Base-by-base conservation (phyloP, 2,329 filamentous ascomycete species). In the Zymoseptoria pseudotritici region DNA sequence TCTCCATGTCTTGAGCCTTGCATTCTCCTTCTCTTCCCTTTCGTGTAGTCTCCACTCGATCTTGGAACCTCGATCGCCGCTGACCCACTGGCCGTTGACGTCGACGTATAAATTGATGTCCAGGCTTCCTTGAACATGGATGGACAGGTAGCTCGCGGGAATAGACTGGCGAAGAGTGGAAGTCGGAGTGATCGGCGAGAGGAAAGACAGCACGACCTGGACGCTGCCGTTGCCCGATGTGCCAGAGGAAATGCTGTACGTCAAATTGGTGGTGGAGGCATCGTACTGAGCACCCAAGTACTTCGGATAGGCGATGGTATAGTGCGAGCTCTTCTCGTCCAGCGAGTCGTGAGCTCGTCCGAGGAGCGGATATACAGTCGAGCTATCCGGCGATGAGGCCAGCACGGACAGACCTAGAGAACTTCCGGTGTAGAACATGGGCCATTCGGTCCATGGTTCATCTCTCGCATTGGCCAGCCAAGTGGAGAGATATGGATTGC, bases 401-500 rank as follows among this genome's bases (percentile, higher is more conserved):
- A 89, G 78, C 55, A 89, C 74, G 6, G 83, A 81, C 64, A 89
- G 81, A 51, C 86, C 86, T 58, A 88, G 80, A 71, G 87, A 81
- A 68, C 85, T 79, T 36, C 89, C 88, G 6, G 87, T 89, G 80
- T 86, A 92, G 73, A 92, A 91, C 73, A 93, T 93, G 22, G 91
- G 91, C 91, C 91, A 96, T 75, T 84, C 83, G 57, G 85, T 82
- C 90, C 90, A 95, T 1, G 91, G 91, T 53, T 81, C 81, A 58
- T 87, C 82, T 66, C 91, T 82, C 50, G 90, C 89, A 73, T 83
- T 81, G 54, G 80, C 79, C 59, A 90, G 77, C 80, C 73, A 82
- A 68, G 78, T 79, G 58, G 77, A 80, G 58, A 81, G 70, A 66
- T 81, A 81, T 17, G 79, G 79, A 60, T 78, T 81, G 59, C 79